phyloP scores from a whole-genome alignment of 106 monocot genomes.

The Dendrobium officinale region DNA sequence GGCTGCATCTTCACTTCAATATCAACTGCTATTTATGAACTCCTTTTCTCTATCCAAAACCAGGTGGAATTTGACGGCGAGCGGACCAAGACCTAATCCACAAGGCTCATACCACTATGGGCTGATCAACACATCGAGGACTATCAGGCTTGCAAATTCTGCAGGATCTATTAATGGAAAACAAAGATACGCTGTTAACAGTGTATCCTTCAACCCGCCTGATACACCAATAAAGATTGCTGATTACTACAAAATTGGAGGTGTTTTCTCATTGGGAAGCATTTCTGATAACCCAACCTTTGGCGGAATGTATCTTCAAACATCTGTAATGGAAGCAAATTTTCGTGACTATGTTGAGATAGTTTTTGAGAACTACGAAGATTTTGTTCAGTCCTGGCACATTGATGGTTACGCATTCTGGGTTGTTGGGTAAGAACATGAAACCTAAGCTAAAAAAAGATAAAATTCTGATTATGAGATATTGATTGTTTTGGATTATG shows the following conservation, averaged over 20 bases:
- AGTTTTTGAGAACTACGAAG: slow-evolving; percentile 57
- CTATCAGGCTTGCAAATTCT: slow-evolving; percentile 67
- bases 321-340: slow-evolving; percentile 59
- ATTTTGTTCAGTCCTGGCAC: slow-evolving; percentile 56
- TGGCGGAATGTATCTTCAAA: slow-evolving; percentile 40
- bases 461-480: neutral
- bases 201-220: slow-evolving; percentile 49
- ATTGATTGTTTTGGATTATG: neutral
- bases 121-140: slow-evolving; percentile 46
- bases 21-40: no score
- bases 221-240: slow-evolving; percentile 66
- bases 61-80: slow-evolving; percentile 76
- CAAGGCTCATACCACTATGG: slow-evolving; percentile 81
- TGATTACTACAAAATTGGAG: slow-evolving; percentile 49
- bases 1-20: neutral
- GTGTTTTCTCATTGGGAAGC: slow-evolving; percentile 46
- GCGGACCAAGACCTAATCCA: slow-evolving; percentile 65
- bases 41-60: neutral
- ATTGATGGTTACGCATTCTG: slow-evolving; percentile 63
- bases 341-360: slow-evolving; percentile 60
- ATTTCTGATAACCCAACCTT: slow-evolving; percentile 46
- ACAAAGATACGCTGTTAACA: slow-evolving; percentile 54
- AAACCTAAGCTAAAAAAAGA: neutral
- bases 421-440: slow-evolving; percentile 43
- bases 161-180: slow-evolving; percentile 53